A percentile compares a stretch with the other conserved stretches of the same genome.
These are phyloP conservation scores for Russula virescens DNA, from an alignment of 768 basidiomycete species.

Conservation along the genomic window DNA sequence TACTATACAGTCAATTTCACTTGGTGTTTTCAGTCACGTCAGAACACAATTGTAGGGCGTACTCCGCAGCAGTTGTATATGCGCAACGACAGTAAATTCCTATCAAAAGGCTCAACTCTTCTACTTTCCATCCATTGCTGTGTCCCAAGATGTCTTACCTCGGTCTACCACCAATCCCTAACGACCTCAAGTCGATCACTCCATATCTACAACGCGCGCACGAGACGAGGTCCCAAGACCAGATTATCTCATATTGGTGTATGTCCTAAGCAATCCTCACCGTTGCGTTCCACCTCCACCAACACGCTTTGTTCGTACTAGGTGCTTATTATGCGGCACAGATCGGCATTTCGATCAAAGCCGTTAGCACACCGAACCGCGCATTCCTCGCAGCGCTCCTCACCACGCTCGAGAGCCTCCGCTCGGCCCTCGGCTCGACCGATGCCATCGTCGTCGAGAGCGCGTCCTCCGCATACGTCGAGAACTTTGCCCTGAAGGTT, in stretches of 20 bases:
- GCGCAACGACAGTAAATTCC: no score
- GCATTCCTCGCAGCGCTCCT: slow-evolving; percentile 70
- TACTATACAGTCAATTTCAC: no score
- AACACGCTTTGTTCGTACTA: slow-evolving; percentile 31
- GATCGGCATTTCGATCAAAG: slow-evolving; percentile 70
- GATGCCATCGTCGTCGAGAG: slow-evolving; percentile 81
- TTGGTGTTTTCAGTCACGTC: no score
- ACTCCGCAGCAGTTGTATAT: no score
- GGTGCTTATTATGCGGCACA: slow-evolving; percentile 92
- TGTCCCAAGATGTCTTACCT: slow-evolving; percentile 33
- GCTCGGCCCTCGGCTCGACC: slow-evolving; percentile 61
- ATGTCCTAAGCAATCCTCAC: slow-evolving; percentile 31
- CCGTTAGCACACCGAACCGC: slow-evolving; percentile 57
- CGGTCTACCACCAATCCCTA: slow-evolving; percentile 53
- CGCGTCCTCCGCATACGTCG: slow-evolving; percentile 83
- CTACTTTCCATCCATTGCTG: neutral
- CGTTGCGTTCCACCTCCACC: neutral
- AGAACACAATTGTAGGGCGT: no score
- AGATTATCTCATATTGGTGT: slow-evolving; percentile 96
- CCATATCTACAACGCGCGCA: slow-evolving; percentile 88
- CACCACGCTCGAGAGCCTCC: slow-evolving; percentile 73
- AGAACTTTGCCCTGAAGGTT: slow-evolving; percentile 91
- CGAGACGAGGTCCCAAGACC: slow-evolving; percentile 77
- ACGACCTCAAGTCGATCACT: slow-evolving; percentile 58
- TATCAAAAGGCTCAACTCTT: neutral